Percentiles rank a stretch among this genome's conserved stretches.
Conservation (phyloP, 2,329 filamentous ascomycete species). For the Emergomyces pasteurianus region DNA sequence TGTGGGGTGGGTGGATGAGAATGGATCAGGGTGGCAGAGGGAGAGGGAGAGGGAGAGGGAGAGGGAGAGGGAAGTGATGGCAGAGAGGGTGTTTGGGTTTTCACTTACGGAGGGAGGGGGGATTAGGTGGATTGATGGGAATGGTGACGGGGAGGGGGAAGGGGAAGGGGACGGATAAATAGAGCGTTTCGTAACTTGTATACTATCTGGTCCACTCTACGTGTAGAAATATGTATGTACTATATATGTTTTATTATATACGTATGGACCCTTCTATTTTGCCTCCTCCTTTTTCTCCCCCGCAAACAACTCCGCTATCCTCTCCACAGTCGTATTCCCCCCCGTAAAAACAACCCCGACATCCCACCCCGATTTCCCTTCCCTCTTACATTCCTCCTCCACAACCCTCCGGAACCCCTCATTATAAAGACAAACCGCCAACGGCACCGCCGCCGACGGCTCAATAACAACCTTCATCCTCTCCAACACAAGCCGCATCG, state of each 20-base stretch:
- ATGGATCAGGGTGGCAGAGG: constrained; percentile 18
- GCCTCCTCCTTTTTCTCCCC: neutral
- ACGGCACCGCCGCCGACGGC: constrained; percentile 70
- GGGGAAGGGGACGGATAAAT: too few relatives aligned
- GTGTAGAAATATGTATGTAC: neutral
- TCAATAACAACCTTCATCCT: constrained; percentile 84
- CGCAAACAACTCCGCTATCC: constrained; percentile 44
- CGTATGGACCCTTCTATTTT: neutral
- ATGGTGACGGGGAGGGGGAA: neutral
- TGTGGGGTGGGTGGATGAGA: constrained; percentile 25
- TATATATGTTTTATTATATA: neutral
- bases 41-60: constrained; percentile 25
- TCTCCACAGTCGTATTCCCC: constrained; percentile 54
- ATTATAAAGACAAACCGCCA: constrained; percentile 74
- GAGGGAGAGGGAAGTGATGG: constrained; percentile 15
- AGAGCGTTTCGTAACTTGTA: too few relatives aligned
- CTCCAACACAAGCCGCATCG: constrained; percentile 70
- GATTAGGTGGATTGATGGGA: neutral
- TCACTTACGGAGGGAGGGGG: constrained; percentile 4
- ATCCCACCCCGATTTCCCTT: constrained; percentile 68
- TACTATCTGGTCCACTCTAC: neutral
- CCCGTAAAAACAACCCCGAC: constrained; percentile 50
- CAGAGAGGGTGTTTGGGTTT: constrained; percentile 7
- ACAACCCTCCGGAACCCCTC: constrained; percentile 67
- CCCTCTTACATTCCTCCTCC: constrained; percentile 49